Evolutionary conservation across 495 filamentous ascomycete species (phyloP), one percentile per base, ranked within the genome.

Genomic region (Aspergillus conjunctus): DNA sequence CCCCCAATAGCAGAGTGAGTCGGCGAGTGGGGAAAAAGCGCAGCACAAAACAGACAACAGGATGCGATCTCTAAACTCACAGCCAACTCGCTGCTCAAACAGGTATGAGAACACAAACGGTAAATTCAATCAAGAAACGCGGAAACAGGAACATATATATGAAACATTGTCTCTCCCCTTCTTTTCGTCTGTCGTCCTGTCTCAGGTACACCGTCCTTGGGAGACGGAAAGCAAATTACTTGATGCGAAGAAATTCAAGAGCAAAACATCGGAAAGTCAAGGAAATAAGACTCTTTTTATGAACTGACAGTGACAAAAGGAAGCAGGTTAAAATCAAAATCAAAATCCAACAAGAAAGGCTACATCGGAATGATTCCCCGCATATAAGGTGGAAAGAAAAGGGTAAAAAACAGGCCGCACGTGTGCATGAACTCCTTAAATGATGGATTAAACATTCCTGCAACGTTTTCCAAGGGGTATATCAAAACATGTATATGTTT

Each of bases 401-500:
- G 18, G 3, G 32, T 3, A 49, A 30, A 43, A 34, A 51, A 56
- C 51, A 51, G 60, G 61, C 61, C 65, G 56, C 55, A 61, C 59
- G 52, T 60, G 44, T 34, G 50, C 54, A 65, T 58, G 48, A 68
- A 61, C 62, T 61, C 62, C 66, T 65, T 59, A 57, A 60, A 59
- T 51, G 51, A 65, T 63, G 60, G 59, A 61, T 22, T 46, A 39
- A 58, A 56, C 21, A 51, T 39, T 53, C 51, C 57, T 52, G 56
- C 57, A 56, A 22, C 37, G 50, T 58, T 56, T 56, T 41, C 54
- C 37, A 52, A 30, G 34, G 39, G 65, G 51, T 59, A 54, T 55
- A 62, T 57, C 32, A 60, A 61, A 61, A 61, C 65, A 61, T 58
- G 58, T 67, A 64, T 46, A 64, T 59, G 61, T 57, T 67, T 59